Evolutionary conservation across 257 asterid species (phyloP).

Genomic region (Rhazya stricta): DNA sequence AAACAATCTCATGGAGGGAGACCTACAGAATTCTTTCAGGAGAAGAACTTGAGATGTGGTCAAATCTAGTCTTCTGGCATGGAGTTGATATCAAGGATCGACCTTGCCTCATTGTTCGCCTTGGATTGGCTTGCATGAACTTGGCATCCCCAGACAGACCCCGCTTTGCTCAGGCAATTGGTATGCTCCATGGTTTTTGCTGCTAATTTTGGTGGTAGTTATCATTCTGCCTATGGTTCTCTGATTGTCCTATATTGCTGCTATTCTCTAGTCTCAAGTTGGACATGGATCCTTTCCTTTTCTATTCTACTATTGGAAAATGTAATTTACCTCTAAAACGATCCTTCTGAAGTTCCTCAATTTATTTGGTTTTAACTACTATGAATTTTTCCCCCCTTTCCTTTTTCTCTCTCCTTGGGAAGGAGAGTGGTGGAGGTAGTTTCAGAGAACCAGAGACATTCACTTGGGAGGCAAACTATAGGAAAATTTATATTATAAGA

Average conservation of each 20-base stretch:
- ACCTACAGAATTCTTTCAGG: conserved; percentile 69
- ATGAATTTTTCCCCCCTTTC: background rate
- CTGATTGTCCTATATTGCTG: background rate
- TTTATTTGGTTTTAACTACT: background rate
- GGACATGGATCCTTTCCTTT: background rate
- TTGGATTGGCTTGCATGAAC: conserved; percentile 71
- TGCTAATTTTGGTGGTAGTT: background rate
- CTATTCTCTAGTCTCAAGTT: background rate
- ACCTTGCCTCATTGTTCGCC: conserved; percentile 83
- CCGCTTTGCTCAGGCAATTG: conserved; percentile 85
- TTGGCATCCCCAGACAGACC: conserved; percentile 71
- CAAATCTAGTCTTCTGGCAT: conserved; percentile 91
- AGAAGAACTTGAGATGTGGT: conserved; percentile 87
- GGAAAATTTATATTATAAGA: too few relatives aligned
- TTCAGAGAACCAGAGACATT: too few relatives aligned
- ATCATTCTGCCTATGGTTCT: background rate
- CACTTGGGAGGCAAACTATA: too few relatives aligned
- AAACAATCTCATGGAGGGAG: conserved; percentile 88
- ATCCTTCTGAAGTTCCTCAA: background rate
- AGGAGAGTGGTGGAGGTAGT: background rate
- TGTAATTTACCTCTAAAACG: background rate
- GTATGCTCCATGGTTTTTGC: conserved; percentile 44
- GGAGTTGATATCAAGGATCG: conserved; percentile 62
- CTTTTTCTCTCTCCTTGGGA: background rate
- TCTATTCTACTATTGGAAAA: background rate